Conservation (phyloP, 345 rosid species). For the Luvunga scandens region DNA sequence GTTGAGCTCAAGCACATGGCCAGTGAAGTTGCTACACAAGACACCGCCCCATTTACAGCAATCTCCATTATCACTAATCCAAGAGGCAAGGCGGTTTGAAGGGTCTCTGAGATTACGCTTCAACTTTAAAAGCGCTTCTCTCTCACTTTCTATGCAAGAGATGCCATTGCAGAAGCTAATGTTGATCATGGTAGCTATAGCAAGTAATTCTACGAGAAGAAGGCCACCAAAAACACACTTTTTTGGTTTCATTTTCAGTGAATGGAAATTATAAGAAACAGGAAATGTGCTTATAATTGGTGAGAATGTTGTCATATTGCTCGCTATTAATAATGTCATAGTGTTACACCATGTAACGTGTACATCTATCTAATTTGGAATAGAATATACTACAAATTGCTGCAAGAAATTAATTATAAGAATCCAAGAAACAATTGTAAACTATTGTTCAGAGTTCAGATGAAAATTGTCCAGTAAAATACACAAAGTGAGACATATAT, state of each 20-base stretch:
- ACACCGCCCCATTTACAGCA: background rate
- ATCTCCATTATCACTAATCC: background rate
- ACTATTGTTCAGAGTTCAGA: background rate
- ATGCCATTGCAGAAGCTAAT: background rate
- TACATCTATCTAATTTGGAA: background rate
- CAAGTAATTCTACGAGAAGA: background rate
- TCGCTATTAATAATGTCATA: background rate
- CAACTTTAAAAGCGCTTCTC: background rate
- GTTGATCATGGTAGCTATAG: background rate
- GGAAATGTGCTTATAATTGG: background rate
- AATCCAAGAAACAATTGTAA: background rate
- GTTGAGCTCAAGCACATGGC: background rate
- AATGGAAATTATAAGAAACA: background rate
- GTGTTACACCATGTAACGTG: background rate
- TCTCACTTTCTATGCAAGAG: background rate
- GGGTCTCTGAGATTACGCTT: background rate
- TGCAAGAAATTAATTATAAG: too few species aligned
- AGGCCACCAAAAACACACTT: background rate
- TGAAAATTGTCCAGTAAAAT: too few species aligned
- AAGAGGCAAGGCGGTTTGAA: background rate
- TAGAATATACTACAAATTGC: too few species aligned
- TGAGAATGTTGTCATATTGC: background rate
- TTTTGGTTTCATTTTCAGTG: background rate
- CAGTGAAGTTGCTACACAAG: background rate
- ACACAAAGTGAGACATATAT: too few species aligned